phyloP scores from a whole-genome alignment of 805 yeast species.

The Saturnispora diversa region DNA sequence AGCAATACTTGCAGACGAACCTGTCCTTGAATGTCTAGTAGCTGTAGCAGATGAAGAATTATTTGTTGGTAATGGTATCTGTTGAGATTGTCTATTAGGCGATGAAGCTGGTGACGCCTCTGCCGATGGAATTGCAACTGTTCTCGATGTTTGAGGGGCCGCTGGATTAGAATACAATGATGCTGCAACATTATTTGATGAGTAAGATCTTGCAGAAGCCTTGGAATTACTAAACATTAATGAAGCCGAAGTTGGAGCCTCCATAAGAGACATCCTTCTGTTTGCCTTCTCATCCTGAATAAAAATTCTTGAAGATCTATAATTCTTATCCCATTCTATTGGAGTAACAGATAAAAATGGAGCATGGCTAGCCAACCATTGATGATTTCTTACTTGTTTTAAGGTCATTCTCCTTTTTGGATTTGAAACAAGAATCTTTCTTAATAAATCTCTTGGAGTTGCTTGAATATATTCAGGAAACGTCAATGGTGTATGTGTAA shows the following conservation, averaged over 20 bases:
- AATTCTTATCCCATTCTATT: conserved; percentile 76
- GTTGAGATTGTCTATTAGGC: conserved; percentile 17
- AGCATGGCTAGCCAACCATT: conserved; percentile 83
- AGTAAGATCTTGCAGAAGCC: conserved; percentile 29
- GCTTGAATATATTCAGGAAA: conserved; percentile 93
- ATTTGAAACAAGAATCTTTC: conserved; percentile 78
- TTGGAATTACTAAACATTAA: conserved; percentile 28
- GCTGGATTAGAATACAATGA: conserved; percentile 45
- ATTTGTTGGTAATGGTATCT: background rate
- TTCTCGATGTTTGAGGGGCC: conserved; percentile 56
- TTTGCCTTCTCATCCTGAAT: conserved; percentile 23
- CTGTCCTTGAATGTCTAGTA: conserved; percentile 18
- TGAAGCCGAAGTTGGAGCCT: conserved; percentile 35
- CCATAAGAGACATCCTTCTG: conserved; percentile 38
- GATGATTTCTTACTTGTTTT: conserved; percentile 66
- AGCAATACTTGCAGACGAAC: conserved; percentile 56
- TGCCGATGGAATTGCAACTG: conserved; percentile 28
- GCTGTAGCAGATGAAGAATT: background rate
- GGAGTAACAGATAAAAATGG: conserved; percentile 79
- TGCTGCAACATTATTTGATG: conserved; percentile 32
- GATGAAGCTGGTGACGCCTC: conserved; percentile 24
- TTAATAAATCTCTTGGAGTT: conserved; percentile 79
- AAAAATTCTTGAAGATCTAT: conserved; percentile 33
- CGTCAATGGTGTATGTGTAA: conserved; percentile 83
- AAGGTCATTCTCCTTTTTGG: conserved; percentile 69